Base-by-base conservation (phyloP, 1,284 basidiomycete genomes). In the Ganoderma sinense region DNA sequence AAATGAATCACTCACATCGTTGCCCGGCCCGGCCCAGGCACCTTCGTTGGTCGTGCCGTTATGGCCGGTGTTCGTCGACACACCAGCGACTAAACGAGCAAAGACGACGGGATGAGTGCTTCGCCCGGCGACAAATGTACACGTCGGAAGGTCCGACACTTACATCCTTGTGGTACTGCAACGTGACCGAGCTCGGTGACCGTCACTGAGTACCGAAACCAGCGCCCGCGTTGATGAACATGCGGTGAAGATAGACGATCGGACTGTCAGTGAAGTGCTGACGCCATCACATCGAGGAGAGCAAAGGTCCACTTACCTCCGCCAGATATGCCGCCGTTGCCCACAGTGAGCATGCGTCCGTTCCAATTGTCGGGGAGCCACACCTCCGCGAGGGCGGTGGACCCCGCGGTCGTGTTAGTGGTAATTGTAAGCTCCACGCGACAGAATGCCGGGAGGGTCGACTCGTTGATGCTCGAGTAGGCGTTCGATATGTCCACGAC, bases 301-400 rank as follows among this genome's bases (percentile, higher is more conserved):
- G 18, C 45, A 48, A 23, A 23, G 20, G 20, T 55, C 10, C 16
- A 72, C 72, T 10, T 56, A 78, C 76, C 77, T 72, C 77, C 78
- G 6, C 78, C 78, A 18, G 75, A 74, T 33, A 77, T 68, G 2
- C 78, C 79, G 14, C 78, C 77, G 51, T 78, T 78, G 8, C 78
- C 78, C 13, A 78, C 62, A 14, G 74, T 76, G 45, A 80, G 66
- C 43, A 77, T 72, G 0, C 79, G 73, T 4, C 76, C 77, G 64
- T 78, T 79, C 77, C 76, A 80, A 5, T 67, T 70, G 59, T 78
- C 77, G 2, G 78, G 79, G 33, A 80, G 74, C 77, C 78, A 80
- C 13, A 77, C 73, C 59, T 79, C 79, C 6, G 78, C 71, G 59
- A 74, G 74, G 11, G 76, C 77, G 33, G 69, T 72, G 8, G 76